Conservation (phyloP, 768 basidiomycete genomes). For the Symmetrospora coprosmae region DNA sequence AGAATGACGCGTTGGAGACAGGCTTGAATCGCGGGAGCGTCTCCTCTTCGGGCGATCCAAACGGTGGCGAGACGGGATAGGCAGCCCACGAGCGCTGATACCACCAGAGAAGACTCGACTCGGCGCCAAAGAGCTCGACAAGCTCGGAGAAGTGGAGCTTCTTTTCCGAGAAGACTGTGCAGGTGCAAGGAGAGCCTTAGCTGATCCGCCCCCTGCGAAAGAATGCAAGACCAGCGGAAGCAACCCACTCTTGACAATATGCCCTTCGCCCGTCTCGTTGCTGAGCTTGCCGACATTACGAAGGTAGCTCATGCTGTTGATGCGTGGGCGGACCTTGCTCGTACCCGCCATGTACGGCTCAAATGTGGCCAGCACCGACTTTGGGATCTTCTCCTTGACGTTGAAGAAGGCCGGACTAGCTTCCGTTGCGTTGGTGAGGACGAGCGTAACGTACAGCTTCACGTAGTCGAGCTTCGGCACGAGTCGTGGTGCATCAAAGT, state of each 20-base stretch:
- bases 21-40: slow-evolving; percentile 70
- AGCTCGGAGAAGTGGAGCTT: background rate
- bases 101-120: slow-evolving; percentile 61
- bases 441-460: slow-evolving; percentile 71
- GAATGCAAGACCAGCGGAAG: background rate
- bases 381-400: slow-evolving; percentile 41
- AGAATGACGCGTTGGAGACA: slow-evolving; percentile 49
- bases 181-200: background rate
- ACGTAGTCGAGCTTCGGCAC: slow-evolving; percentile 64
- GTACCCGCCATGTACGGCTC: slow-evolving; percentile 27
- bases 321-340: background rate
- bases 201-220: background rate
- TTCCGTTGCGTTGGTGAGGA: slow-evolving; percentile 57
- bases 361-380: slow-evolving; percentile 57
- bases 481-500: slow-evolving; percentile 36
- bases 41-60: slow-evolving; percentile 43
- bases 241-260: slow-evolving; percentile 15
- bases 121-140: slow-evolving; percentile 49
- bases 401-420: slow-evolving; percentile 59
- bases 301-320: slow-evolving; percentile 21
- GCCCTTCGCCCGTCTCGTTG: background rate
- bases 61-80: slow-evolving; percentile 31
- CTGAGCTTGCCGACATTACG: background rate
- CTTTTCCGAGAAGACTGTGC: slow-evolving; percentile 3
- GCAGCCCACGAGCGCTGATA: slow-evolving; percentile 51